Conservation (phyloP, 768 basidiomycete genomes). For the Ephemerocybe angulata region DNA sequence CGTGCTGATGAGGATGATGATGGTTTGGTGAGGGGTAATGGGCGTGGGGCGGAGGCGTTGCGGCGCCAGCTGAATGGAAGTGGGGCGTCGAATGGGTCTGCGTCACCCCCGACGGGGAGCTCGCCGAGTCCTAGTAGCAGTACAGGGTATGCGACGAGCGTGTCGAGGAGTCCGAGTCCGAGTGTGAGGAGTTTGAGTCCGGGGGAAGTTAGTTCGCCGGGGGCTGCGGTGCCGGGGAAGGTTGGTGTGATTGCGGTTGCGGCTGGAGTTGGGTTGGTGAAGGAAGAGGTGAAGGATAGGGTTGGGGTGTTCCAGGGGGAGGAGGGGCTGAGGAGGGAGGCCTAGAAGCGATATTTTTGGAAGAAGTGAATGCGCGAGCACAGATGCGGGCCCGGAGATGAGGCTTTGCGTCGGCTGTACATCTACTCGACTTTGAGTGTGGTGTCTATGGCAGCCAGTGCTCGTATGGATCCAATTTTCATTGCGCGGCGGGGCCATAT, state of each 20-base stretch:
- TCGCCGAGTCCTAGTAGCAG: slow-evolving; percentile 57
- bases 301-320: not conserved
- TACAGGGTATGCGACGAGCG: slow-evolving; percentile 49
- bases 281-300: slow-evolving; percentile 2
- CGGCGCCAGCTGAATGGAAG: too few relatives aligned
- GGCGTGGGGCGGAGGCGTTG: slow-evolving; percentile 10
- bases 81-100: slow-evolving; percentile 27
- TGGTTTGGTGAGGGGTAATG: not conserved
- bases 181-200: slow-evolving; percentile 28
- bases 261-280: not conserved
- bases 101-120: slow-evolving; percentile 41
- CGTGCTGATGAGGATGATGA: not conserved
- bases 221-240: slow-evolving; percentile 1
- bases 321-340: not conserved
- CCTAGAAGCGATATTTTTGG: not conserved
- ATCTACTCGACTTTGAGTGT: not conserved
- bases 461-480: too few relatives aligned
- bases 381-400: not conserved
- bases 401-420: not conserved
- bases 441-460: slow-evolving; percentile 1
- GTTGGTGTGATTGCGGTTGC: not conserved
- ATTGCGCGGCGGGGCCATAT: not conserved
- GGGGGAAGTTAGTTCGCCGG: not conserved
- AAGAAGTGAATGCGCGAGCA: not conserved
- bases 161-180: slow-evolving; percentile 48